Evolutionary conservation across 352 stramenopile species (phyloP).

Genomic region (Phytopythium ostracodes): DNA sequence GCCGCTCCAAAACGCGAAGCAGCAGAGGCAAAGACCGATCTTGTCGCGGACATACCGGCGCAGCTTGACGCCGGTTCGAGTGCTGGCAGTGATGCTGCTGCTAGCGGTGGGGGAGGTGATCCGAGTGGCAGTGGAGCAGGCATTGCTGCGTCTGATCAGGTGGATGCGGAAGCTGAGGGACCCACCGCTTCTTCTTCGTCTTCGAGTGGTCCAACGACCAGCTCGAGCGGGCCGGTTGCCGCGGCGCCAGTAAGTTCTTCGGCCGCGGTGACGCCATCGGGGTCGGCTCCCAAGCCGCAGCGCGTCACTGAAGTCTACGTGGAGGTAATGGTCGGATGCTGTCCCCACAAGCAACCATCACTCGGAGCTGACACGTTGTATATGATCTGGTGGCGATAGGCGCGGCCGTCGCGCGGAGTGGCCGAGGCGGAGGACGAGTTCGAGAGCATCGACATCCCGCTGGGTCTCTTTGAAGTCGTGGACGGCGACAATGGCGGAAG

Average conservation of each 20-base stretch:
- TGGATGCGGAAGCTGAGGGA: neutral
- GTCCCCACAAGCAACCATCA: too few species aligned
- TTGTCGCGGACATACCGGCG: neutral
- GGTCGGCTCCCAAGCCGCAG: neutral
- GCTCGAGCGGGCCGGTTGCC: neutral
- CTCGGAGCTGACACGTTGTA: neutral
- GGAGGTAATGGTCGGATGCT: too few species aligned
- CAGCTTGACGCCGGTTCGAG: neutral
- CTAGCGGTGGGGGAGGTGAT: neutral
- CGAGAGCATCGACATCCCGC: conserved; percentile 42
- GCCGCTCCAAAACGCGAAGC: neutral
- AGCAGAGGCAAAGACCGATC: neutral
- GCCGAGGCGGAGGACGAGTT: conserved; percentile 41
- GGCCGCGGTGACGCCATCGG: neutral
- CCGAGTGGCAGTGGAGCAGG: neutral
- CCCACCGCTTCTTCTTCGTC: neutral
- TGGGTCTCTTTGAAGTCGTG: conserved; percentile 59
- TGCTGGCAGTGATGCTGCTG: neutral
- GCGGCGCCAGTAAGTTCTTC: neutral
- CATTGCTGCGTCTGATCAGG: neutral
- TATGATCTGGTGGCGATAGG: neutral
- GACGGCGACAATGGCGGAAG: conserved; percentile 49
- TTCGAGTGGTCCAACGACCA: neutral
- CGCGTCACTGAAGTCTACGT: conserved; percentile 9
- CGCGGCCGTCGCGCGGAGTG: conserved; percentile 14